A percentile compares a stretch with the other conserved stretches of the same genome.
phyloP scores from a whole-genome alignment of 139 green algal genomes.

The Coccomyxa sp. region DNA sequence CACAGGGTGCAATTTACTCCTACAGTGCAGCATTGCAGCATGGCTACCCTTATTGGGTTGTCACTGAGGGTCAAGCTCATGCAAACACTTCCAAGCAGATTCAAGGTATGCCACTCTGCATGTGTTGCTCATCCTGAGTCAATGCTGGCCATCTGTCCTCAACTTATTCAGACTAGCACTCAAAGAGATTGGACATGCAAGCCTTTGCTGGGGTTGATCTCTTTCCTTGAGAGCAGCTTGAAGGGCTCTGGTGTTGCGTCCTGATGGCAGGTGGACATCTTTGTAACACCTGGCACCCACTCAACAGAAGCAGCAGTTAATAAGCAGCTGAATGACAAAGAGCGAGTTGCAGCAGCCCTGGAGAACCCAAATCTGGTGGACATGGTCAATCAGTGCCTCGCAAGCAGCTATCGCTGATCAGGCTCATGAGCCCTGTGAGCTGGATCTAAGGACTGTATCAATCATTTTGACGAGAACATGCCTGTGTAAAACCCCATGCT shows the following conservation, averaged over 20 bases:
- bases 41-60: conserved; percentile 98
- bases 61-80: conserved; percentile 92
- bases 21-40: conserved; percentile 94
- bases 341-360: conserved; percentile 92
- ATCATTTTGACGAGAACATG: no score
- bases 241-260: background rate
- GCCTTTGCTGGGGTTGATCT: background rate
- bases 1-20: conserved; percentile 78
- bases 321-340: conserved; percentile 99
- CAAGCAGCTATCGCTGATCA: conserved; percentile 2
- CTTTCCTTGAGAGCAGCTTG: background rate
- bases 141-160: background rate
- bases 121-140: background rate
- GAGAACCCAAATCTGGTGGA: conserved; percentile 92
- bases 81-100: conserved; percentile 73
- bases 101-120: conserved; percentile 64
- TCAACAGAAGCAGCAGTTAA: conserved; percentile 89
- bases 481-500: no score
- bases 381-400: conserved; percentile 89
- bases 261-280: conserved; percentile 59
- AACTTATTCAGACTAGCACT: background rate
- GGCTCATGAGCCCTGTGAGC: background rate
- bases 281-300: conserved; percentile 74
- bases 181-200: background rate
- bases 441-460: no score